Conservation (phyloP, 1,284 basidiomycete species). For the Apiotrichum sp. region DNA sequence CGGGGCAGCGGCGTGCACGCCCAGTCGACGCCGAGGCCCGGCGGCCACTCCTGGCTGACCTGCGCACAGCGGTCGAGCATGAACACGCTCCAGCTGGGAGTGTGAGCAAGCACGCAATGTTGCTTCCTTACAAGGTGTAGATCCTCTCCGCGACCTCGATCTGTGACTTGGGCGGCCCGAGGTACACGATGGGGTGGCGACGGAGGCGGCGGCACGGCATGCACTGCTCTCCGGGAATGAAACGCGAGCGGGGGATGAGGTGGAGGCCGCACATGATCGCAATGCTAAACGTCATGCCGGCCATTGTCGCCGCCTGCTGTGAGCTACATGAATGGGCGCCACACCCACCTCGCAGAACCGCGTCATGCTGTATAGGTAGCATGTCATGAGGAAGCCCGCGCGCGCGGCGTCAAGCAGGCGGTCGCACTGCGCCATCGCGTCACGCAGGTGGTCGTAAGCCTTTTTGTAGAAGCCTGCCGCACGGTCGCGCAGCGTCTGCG, state of each 20-base stretch:
- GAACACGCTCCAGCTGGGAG: slow-evolving; percentile 17
- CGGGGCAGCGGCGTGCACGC: slow-evolving; percentile 16
- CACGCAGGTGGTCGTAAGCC: slow-evolving; percentile 1
- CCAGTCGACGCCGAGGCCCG: slow-evolving; percentile 2
- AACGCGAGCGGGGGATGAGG: slow-evolving; percentile 7
- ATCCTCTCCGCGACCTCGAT: slow-evolving; percentile 19
- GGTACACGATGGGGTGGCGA: not conserved
- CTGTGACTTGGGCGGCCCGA: not conserved
- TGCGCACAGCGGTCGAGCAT: slow-evolving; percentile 12
- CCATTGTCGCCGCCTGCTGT: not conserved
- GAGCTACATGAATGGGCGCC: not conserved
- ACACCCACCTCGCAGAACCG: not conserved
- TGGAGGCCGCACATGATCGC: slow-evolving; percentile 9
- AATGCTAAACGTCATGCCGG: not conserved
- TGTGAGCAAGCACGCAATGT: not conserved
- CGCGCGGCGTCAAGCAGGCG: slow-evolving; percentile 12
- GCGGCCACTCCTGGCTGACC: slow-evolving; percentile 8
- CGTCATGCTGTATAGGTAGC: slow-evolving; percentile 6
- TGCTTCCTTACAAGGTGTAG: slow-evolving; percentile 18
- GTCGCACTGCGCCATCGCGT: slow-evolving; percentile 2
- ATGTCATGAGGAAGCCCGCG: slow-evolving; percentile 5
- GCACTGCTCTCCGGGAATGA: not conserved
- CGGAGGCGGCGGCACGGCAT: not conserved
- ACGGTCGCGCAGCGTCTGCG: slow-evolving; percentile 4
- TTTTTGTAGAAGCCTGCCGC: slow-evolving; percentile 8